Percentiles rank a stretch among this genome's conserved stretches.
These are phyloP conservation scores for Pleurotus pulmonarius DNA, from an alignment of 768 basidiomycete genomes.

Conservation along the genomic window DNA sequence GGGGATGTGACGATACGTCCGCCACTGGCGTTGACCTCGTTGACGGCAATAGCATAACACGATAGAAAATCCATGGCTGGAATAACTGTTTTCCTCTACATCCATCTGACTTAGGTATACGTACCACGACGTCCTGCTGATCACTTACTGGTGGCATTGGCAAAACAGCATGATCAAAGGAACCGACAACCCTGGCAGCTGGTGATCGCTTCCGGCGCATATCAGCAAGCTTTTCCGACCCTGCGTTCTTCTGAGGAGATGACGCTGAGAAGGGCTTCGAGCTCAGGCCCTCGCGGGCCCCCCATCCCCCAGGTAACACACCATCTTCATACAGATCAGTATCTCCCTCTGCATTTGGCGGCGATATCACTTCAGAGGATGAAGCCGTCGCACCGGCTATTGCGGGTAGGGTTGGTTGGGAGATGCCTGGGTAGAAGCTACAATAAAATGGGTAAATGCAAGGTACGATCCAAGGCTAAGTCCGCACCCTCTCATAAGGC, in stretches of 20 bases:
- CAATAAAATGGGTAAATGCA: neutral
- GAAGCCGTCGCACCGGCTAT: slow-evolving; percentile 16
- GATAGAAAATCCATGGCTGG: slow-evolving; percentile 93
- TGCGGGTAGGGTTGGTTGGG: slow-evolving; percentile 26
- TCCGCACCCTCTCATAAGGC: slow-evolving; percentile 82
- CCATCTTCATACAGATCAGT: slow-evolving; percentile 12
- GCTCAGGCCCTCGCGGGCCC: neutral
- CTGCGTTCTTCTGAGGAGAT: neutral
- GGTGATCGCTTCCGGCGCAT: slow-evolving; percentile 12
- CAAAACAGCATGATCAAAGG: slow-evolving; percentile 73
- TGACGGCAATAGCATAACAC: slow-evolving; percentile 92
- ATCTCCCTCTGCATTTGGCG: slow-evolving; percentile 15
- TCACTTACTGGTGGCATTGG: slow-evolving; percentile 77
- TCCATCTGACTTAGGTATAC: neutral
- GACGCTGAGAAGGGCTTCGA: neutral
- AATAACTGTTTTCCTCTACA: slow-evolving; percentile 77
- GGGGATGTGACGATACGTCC: slow-evolving; percentile 94
- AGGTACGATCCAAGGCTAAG: slow-evolving; percentile 3
- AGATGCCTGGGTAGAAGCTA: slow-evolving; percentile 48
- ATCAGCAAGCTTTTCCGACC: neutral
- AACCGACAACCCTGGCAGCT: slow-evolving; percentile 57
- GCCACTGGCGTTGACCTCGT: slow-evolving; percentile 91
- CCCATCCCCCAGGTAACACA: slow-evolving; percentile 1
- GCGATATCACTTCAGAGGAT: slow-evolving; percentile 15
- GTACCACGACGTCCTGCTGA: neutral